Evolutionary conservation across 768 basidiomycete genomes (phyloP), one percentile per base, ranked within the genome.

Genomic region (Lentinula sp.): DNA sequence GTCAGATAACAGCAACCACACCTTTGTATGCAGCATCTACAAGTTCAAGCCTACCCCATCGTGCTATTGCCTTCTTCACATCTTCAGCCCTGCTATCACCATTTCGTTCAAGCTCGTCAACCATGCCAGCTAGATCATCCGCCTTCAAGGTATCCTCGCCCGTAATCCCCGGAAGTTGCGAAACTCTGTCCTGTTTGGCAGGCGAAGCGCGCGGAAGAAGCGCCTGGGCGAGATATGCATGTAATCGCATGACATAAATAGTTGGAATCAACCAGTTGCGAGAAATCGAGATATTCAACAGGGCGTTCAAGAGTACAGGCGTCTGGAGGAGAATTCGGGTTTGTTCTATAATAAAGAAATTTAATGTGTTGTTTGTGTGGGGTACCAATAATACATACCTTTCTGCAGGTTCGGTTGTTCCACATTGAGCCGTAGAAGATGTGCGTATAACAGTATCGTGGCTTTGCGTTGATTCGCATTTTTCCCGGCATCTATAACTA

Each of bases 261-360:
- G 92, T 87, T 1, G 93, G 88, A 4, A 81, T 68, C 8, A 98
- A 84, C 95, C 95, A 99, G 68, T 86, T 93, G 64, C 94, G 92
- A 0, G 95, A 82, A 18, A 91, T 81, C 0, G 90, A 81, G 63
- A 97, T 91, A 66, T 85, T 89, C 57, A 95, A 81, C 28, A 98
- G 77, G 0, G 94, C 91, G 51, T 81, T 90, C 33, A 96, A 81
- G 4, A 96, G 74, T 13, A 80, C 71, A 4, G 92, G 93, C 0
- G 84, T 82, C 66, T 86, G 86, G 1, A 93, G 80, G 1, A 98
- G 79, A 13, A 95, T 68, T 20, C 79, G 67, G 9, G 77, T 75
- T 81, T 93, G 93, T 60, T 89, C 95, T 94, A 64, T 5, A 23
- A n/a, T 28, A 53, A 5, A 51, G 64, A 7, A 43, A 6, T 62